Percentiles rank a stretch among this genome's conserved stretches.
These are phyloP conservation scores for Rugonectria rugulosa DNA, from an alignment of 2,329 filamentous ascomycete species.

Conservation along the genomic window DNA sequence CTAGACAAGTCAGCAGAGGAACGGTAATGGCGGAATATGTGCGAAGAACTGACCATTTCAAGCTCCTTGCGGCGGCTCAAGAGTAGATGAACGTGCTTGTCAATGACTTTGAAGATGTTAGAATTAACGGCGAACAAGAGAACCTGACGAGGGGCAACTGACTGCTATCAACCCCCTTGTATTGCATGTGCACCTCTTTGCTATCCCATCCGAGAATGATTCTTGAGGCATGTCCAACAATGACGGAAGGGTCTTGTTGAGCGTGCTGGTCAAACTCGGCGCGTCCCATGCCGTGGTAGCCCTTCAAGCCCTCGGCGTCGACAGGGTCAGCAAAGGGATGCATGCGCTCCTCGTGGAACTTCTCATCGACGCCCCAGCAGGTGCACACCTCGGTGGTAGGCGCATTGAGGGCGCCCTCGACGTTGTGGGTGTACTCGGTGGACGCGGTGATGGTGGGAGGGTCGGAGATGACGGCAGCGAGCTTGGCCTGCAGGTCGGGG, in stretches of 20 bases:
- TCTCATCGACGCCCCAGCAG: constrained; percentile 42
- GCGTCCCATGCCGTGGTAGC: constrained; percentile 43
- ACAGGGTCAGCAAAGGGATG: constrained; percentile 37
- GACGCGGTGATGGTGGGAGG: constrained; percentile 34
- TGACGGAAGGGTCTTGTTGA: constrained; percentile 37
- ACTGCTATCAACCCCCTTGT: constrained; percentile 43
- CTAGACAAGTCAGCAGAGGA: constrained; percentile 22
- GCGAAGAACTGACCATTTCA: constrained; percentile 41
- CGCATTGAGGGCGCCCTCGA: constrained; percentile 42
- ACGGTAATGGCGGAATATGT: not conserved
- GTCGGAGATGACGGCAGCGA: constrained; percentile 42
- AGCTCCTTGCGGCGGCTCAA: constrained; percentile 40
- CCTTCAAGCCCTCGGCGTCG: constrained; percentile 35
- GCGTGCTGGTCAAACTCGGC: constrained; percentile 45
- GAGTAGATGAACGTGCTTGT: constrained; percentile 45
- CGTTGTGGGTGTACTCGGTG: constrained; percentile 29
- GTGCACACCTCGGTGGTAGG: constrained; percentile 50
- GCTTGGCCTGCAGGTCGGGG: constrained; percentile 49
- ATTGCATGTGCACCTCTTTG: constrained; percentile 46
- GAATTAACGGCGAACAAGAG: not conserved
- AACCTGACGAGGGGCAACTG: constrained; percentile 14
- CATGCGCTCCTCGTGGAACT: constrained; percentile 43
- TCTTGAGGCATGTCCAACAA: constrained; percentile 42
- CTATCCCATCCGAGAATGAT: constrained; percentile 51
- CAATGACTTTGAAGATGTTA: constrained; percentile 41